A percentile compares a stretch with the other conserved stretches of the same genome.
Evolutionary conservation across 306 rosid genomes (phyloP).

Genomic region (Prosopis cineraria): DNA sequence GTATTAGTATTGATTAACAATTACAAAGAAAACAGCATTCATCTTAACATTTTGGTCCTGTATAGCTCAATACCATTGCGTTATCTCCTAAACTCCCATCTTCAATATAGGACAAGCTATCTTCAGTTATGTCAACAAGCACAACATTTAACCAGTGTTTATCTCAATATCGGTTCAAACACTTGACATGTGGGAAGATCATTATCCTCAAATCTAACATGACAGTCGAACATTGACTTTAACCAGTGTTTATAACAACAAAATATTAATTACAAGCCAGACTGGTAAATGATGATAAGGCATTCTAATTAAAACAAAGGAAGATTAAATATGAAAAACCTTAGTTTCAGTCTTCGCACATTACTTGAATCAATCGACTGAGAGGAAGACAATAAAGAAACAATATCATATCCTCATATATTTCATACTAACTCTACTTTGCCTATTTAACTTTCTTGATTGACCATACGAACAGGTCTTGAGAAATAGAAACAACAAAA

Average conservation of each 20-base stretch:
- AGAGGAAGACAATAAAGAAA: background rate
- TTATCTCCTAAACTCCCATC: background rate
- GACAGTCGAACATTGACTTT: no score
- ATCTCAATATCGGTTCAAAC: no score
- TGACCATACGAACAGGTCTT: background rate
- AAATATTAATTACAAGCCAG: background rate
- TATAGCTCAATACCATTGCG: background rate
- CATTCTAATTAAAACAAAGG: background rate
- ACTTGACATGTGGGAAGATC: no score
- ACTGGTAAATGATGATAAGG: background rate
- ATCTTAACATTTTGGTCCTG: background rate
- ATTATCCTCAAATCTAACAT: no score
- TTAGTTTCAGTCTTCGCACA: background rate
- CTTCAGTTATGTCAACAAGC: background rate
- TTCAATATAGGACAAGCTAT: background rate
- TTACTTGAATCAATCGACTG: background rate
- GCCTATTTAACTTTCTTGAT: background rate
- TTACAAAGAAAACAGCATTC: conserved; percentile 4
- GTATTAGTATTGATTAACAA: background rate
- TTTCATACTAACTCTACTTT: background rate
- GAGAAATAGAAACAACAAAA: conserved; percentile 24
- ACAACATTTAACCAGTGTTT: background rate
- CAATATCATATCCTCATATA: background rate
- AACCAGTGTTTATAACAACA: background rate
- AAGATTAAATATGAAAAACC: background rate